Evolutionary conservation across 495 filamentous ascomycete genomes (phyloP).

Genomic region (Staphylotrichum tortipilum): DNA sequence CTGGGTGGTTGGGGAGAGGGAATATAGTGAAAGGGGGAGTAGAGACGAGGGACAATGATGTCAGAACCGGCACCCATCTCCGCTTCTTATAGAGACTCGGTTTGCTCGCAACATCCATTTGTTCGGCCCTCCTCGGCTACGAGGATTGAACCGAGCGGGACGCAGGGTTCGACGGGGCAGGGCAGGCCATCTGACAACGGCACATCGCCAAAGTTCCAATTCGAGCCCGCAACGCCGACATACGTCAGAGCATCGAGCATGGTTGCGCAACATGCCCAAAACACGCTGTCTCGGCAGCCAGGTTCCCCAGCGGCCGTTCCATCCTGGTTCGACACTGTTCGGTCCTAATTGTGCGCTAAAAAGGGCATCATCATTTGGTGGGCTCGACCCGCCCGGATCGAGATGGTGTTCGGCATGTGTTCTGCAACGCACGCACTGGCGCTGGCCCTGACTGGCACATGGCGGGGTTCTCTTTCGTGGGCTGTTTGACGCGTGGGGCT

Average conservation of each 20-base stretch:
- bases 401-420: conserved; percentile 1
- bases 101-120: neutral
- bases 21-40: neutral
- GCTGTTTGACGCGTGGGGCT: no score
- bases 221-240: no score
- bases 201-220: neutral
- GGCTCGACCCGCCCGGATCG: neutral
- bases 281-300: neutral
- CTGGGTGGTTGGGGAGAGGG: neutral
- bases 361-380: neutral
- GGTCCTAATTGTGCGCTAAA: neutral
- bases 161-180: no score
- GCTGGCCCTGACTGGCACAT: no score
- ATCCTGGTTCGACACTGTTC: neutral
- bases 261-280: no score
- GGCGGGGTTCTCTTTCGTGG: no score
- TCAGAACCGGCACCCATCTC: neutral
- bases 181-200: conserved; percentile 1
- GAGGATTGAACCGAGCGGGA: conserved; percentile 1
- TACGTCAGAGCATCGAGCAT: no score
- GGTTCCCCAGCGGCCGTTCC: neutral
- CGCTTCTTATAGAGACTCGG: conserved; percentile 3
- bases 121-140: conserved; percentile 8
- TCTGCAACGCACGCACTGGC: no score
- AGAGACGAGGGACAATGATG: neutral